phyloP scores from a whole-genome alignment of 2,329 filamentous ascomycete species.

The Penicillium sp. region DNA sequence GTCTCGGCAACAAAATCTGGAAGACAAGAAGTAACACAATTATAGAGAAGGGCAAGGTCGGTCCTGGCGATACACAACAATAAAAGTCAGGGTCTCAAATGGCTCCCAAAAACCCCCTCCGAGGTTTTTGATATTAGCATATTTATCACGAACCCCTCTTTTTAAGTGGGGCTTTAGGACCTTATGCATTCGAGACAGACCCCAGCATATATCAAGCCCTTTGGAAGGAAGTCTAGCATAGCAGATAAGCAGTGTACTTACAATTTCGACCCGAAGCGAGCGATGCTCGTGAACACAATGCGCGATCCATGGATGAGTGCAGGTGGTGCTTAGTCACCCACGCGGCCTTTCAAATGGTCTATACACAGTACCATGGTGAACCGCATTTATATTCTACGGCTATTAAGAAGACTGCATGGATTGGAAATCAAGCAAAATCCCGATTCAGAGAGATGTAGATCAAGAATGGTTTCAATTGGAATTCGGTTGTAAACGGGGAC shows the following conservation, averaged over 20 bases:
- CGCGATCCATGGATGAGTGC: neutral
- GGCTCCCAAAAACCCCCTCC: neutral
- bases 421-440: neutral
- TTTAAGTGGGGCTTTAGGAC: neutral
- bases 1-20: neutral
- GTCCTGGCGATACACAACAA: neutral
- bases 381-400: neutral
- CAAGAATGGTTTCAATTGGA: neutral
- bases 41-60: neutral
- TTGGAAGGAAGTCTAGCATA: neutral
- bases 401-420: neutral
- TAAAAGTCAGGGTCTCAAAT: neutral
- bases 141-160: neutral
- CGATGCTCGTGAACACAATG: conserved; percentile 2
- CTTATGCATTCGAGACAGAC: neutral
- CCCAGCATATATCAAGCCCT: neutral
- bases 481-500: neutral
- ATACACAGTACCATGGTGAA: neutral
- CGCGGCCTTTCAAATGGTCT: neutral
- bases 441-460: neutral
- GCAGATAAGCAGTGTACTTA: conserved; percentile 1
- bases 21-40: neutral
- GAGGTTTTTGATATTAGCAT: neutral
- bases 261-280: conserved; percentile 2
- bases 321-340: conserved; percentile 8